Evolutionary conservation across 768 basidiomycete species (phyloP).

Genomic region (Serendipita sp.): DNA sequence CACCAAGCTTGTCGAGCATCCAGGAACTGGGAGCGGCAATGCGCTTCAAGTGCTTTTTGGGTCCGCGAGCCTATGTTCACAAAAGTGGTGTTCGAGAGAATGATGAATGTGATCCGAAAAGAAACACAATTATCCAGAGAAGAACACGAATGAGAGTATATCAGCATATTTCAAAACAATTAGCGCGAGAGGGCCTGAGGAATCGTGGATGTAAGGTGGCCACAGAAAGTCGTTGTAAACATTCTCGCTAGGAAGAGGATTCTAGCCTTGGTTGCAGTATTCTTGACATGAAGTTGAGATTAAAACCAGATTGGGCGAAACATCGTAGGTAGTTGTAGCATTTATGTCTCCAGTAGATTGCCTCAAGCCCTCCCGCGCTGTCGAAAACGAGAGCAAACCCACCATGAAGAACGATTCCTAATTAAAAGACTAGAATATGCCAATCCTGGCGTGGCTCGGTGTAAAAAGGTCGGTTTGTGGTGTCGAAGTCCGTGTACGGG

Average conservation of each 20-base stretch:
- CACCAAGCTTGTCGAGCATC: slow-evolving; percentile 99
- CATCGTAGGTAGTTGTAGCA: no score
- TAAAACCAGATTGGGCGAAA: neutral
- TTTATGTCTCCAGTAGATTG: neutral
- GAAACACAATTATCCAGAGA: neutral
- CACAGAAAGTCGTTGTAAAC: neutral
- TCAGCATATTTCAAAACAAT: neutral
- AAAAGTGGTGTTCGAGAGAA: neutral
- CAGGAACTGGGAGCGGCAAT: slow-evolving; percentile 93
- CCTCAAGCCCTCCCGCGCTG: neutral
- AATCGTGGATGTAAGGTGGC: neutral
- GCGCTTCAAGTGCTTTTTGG: slow-evolving; percentile 98
- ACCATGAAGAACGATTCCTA: neutral
- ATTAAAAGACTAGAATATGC: neutral
- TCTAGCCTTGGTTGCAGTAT: neutral
- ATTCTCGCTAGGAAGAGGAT: neutral
- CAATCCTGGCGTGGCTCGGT: neutral
- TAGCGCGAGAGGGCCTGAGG: neutral
- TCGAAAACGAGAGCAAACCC: neutral
- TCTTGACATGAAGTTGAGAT: neutral
- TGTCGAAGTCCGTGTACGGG: neutral
- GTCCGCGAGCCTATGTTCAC: slow-evolving; percentile 71
- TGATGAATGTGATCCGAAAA: neutral
- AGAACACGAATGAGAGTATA: neutral
- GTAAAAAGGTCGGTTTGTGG: neutral